Conservation (phyloP, 2,329 filamentous ascomycete species). For the Pseudofabraea citricarpa region DNA sequence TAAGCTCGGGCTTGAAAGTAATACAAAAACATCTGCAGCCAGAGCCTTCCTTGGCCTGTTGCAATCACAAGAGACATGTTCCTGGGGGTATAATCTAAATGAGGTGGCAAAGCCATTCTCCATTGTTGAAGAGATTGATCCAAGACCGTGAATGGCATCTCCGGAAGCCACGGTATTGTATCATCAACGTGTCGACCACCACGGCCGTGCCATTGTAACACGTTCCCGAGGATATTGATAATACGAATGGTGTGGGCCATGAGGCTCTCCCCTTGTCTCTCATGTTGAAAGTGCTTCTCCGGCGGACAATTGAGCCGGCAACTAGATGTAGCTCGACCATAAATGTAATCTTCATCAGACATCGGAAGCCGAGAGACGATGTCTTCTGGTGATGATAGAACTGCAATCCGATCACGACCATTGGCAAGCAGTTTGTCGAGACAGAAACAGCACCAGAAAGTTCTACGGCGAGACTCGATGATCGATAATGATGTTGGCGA, state of each 20-base stretch:
- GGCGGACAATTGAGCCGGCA: background rate
- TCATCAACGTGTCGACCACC: constrained; percentile 2
- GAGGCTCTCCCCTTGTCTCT: background rate
- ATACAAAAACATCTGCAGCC: background rate
- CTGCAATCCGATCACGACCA: constrained; percentile 2
- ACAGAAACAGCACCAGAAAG: constrained; percentile 4
- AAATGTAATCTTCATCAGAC: constrained; percentile 2
- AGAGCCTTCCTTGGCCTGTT: constrained; percentile 1
- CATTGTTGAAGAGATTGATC: background rate
- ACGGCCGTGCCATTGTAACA: constrained; percentile 1
- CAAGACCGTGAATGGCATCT: constrained; percentile 2
- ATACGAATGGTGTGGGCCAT: constrained; percentile 1
- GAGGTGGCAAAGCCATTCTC: background rate
- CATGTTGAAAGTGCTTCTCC: background rate
- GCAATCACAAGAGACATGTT: constrained; percentile 2
- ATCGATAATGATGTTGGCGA: background rate
- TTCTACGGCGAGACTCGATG: constrained; percentile 1
- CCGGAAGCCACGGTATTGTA: background rate
- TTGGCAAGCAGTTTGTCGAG: constrained; percentile 3
- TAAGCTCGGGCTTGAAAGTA: constrained; percentile 4
- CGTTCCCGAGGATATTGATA: constrained; percentile 1
- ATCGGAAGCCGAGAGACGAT: constrained; percentile 1
- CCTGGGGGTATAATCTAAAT: constrained; percentile 1
- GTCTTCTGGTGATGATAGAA: background rate
- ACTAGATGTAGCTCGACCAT: background rate